Evolutionary conservation across 2,329 filamentous ascomycete genomes (phyloP), one percentile per base, ranked within the genome.

Genomic region (Camillea tinctor): DNA sequence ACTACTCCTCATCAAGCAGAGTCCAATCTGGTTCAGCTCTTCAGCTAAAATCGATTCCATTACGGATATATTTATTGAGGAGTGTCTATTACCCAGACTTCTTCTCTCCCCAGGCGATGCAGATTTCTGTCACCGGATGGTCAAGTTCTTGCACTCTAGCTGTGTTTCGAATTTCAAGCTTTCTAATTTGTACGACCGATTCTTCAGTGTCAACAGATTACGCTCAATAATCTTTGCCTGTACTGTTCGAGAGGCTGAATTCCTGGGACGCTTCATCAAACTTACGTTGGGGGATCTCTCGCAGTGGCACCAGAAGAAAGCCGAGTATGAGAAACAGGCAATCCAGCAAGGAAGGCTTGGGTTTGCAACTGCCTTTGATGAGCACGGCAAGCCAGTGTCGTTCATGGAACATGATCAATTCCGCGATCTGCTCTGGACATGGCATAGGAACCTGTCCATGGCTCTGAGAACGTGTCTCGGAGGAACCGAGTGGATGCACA

Each of bases 401-500:
- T 90, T 93, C 68, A 79, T 97, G 61, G 89, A 93, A 59, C 95
- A 92, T 73, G 91, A 93, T 65, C 88, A 92, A 57, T 99, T 96
- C 79, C 88, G 92, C 54, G 88, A 91, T 67, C 79, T 96, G 56
- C 81, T 97, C 30, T 95, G 90, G 79, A 90, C 91, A 68, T 98
- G 94, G 93, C 96, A 99, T 75, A 88, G 89, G 68, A 87, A 90
- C 64, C 79, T 99, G 50, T 90, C 90, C 68, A 85, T 80, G 54
- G 92, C 94, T 2, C 80, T 99, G 57, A 93, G 93, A 72, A 84
- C 84, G 44, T 97, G 94, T 72, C 82, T 99, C 52, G 86, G 87
- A 19, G 89, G 89, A 24, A 88, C 86, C 30, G 94, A 98, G 75
- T 99, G 95, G 85, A 97, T 97, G 90, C 93, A 97, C 74, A 96